These are phyloP conservation scores for Malassezia restricta DNA, from an alignment of 1,284 basidiomycete genomes.

Conservation along the genomic window DNA sequence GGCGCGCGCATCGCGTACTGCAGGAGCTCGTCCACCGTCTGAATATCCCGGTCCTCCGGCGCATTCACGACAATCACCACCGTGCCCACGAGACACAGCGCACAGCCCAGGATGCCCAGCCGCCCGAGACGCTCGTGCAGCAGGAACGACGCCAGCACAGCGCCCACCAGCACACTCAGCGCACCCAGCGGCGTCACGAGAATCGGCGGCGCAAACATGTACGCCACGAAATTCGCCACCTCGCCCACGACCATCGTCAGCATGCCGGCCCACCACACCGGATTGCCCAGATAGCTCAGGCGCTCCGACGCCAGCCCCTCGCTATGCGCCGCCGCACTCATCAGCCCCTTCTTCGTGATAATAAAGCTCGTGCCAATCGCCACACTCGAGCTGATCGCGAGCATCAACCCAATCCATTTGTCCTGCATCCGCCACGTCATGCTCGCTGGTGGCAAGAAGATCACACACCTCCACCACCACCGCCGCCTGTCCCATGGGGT, in stretches of 20 bases:
- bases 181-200: conserved; percentile 92
- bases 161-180: conserved; percentile 79
- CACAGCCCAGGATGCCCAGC: conserved; percentile 81
- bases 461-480: neutral
- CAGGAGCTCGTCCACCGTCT: conserved; percentile 87
- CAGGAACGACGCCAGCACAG: conserved; percentile 69
- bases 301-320: conserved; percentile 41
- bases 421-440: conserved; percentile 30
- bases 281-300: conserved; percentile 66
- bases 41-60: conserved; percentile 83
- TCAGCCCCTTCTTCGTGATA: conserved; percentile 45
- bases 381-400: conserved; percentile 40
- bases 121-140: conserved; percentile 87
- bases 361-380: conserved; percentile 46
- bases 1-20: conserved; percentile 74
- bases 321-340: conserved; percentile 39
- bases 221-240: conserved; percentile 96
- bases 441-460: neutral
- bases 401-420: conserved; percentile 43
- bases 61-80: conserved; percentile 93
- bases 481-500: too few relatives aligned
- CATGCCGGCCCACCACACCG: conserved; percentile 98
- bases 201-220: conserved; percentile 93
- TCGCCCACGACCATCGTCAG: conserved; percentile 53
- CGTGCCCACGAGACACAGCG: conserved; percentile 76